These are phyloP conservation scores for Cladosporium cucumerinum DNA, from an alignment of 2,329 filamentous ascomycete genomes.

Conservation along the genomic window DNA sequence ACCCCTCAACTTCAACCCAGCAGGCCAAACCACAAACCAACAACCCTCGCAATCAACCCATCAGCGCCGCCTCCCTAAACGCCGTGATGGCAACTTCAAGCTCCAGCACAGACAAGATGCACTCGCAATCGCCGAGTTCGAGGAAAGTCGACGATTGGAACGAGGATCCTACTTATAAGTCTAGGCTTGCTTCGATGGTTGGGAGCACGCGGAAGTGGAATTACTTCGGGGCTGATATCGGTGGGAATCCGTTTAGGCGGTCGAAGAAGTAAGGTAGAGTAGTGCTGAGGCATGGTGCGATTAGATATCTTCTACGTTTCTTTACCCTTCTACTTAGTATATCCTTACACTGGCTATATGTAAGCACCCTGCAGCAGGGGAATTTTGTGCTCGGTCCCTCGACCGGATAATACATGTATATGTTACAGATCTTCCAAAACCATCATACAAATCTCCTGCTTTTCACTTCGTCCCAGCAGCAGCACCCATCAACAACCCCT, in stretches of 20 bases:
- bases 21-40: background rate
- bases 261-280: background rate
- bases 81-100: background rate
- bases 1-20: background rate
- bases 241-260: background rate
- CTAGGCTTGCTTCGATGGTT: background rate
- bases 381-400: background rate
- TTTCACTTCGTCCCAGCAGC: constrained; percentile 42
- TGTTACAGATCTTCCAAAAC: background rate
- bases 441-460: background rate
- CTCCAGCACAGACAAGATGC: background rate
- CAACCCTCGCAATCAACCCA: background rate
- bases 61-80: background rate
- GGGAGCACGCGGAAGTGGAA: background rate
- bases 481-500: constrained; percentile 79
- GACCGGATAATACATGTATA: background rate
- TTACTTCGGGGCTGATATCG: background rate
- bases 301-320: background rate
- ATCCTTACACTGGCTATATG: background rate
- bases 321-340: no score
- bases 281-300: background rate
- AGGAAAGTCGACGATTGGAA: background rate
- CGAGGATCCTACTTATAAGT: background rate
- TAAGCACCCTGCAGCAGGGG: background rate
- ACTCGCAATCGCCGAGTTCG: background rate